Evolutionary conservation across 345 rosid species (phyloP), one percentile per base, ranked within the genome.

Genomic region (Zanthoxylum bungeanum): DNA sequence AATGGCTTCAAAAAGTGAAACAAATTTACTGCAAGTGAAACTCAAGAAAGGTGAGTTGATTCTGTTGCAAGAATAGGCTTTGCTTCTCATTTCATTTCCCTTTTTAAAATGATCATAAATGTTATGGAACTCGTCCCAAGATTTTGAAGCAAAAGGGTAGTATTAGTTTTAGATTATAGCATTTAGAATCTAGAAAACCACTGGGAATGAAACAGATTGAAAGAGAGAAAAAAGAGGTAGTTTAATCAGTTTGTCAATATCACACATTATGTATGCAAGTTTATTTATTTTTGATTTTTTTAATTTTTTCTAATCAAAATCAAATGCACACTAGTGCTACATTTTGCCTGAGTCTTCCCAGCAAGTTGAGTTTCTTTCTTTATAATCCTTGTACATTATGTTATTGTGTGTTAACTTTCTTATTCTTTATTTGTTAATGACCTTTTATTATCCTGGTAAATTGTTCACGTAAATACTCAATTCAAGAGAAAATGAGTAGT

Each of bases 311-410:
- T n/a, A n/a, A n/a, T n/a, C n/a, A n/a, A 87, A 75, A 86, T 83
- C 81, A 85, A 75, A 80, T 65, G 75, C 84, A 73, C 85, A 85
- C 83, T 84, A 75, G 83, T 66, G 77, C n/a, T n/a, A n/a, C n/a
- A n/a, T n/a, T n/a, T n/a, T n/a, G n/a, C n/a, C n/a, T n/a, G n/a
- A n/a, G 60, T 69, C 73, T 65, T 79, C 46, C 46, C 69, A 73
- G 44, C 44, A n/a, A 60, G 28, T 60, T 36, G 64, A 21, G 64
- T 19, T 31, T 19, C 19, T 33, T 9, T 42, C 47, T 42, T n/a
- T n/a, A n/a, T n/a, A n/a, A 14, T 14, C 49, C 49, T 44, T 44
- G 16, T 44, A 17, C 49, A 14, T 44, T 44, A 44, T 44, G 19
- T 0, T 0, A 14, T 4, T 12, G 16, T 44, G 7, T 36, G 9